phyloP scores from a whole-genome alignment of 1,284 basidiomycete species.

The Naganishia liquefaciens region DNA sequence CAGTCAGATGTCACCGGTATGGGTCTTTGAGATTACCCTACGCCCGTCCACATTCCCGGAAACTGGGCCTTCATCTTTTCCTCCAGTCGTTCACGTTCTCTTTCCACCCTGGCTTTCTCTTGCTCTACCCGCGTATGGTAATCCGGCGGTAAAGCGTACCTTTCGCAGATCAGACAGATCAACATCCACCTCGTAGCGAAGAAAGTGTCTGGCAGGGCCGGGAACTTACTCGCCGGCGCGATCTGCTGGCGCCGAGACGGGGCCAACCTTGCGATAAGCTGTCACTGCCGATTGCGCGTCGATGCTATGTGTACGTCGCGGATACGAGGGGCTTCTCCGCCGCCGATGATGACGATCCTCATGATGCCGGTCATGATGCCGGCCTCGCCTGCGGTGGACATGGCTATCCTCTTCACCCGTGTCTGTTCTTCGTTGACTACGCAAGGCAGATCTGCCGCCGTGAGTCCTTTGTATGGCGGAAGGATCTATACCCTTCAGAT shows the following conservation, averaged over 20 bases:
- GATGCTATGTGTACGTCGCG: neutral
- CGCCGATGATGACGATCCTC: neutral
- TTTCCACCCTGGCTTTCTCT: conserved; percentile 1
- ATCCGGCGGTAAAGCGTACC: conserved; percentile 28
- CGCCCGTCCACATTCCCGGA: conserved; percentile 14
- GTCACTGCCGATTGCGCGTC: conserved; percentile 1
- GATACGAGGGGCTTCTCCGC: conserved; percentile 1
- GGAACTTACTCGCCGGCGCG: conserved; percentile 21
- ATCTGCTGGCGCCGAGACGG: conserved; percentile 14
- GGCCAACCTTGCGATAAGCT: conserved; percentile 19
- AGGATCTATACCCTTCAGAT: neutral
- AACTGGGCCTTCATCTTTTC: conserved; percentile 10
- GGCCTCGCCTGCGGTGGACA: neutral
- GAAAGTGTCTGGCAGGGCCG: rapidly evolving
- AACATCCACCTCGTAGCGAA: neutral
- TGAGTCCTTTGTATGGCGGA: neutral
- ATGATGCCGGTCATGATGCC: neutral
- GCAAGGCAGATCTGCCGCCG: neutral
- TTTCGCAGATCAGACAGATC: neutral
- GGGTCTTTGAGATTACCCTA: conserved; percentile 1
- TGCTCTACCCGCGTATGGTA: conserved; percentile 20
- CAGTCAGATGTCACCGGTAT: neutral
- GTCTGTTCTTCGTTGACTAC: neutral
- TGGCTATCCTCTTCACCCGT: neutral
- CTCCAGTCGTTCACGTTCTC: conserved; percentile 14